Conservation (phyloP, 2,329 filamentous ascomycete species). For the Albifimbria verrucaria region DNA sequence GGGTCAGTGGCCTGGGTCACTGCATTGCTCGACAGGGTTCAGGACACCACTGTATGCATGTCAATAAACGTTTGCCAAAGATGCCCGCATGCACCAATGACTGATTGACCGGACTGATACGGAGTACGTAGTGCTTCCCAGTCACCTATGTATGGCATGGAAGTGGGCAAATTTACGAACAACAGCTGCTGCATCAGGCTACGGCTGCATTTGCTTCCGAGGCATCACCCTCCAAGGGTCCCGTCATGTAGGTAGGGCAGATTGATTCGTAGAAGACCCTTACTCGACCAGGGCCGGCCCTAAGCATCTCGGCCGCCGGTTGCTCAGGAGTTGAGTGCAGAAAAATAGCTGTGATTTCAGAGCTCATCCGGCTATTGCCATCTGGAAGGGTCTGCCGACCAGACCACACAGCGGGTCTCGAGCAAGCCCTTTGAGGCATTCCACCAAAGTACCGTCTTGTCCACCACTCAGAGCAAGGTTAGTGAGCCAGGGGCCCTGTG, state of each 20-base stretch:
- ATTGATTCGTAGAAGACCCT: background rate
- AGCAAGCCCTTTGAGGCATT: background rate
- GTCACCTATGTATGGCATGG: background rate
- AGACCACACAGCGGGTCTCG: background rate
- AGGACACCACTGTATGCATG: no score
- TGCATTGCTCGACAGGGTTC: no score
- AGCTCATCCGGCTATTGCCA: constrained; percentile 3
- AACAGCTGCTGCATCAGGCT: background rate
- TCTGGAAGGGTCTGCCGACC: constrained; percentile 1
- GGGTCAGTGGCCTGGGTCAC: no score
- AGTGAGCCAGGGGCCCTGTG: background rate
- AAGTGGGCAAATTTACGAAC: background rate
- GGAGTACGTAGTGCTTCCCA: background rate
- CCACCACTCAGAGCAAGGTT: background rate
- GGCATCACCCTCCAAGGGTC: background rate
- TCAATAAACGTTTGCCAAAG: no score
- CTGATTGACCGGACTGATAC: background rate
- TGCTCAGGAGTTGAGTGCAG: background rate
- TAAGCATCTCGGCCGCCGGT: constrained; percentile 28
- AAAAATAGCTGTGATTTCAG: background rate
- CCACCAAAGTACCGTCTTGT: background rate
- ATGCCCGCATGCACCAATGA: no score
- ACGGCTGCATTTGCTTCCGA: background rate
- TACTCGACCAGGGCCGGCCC: constrained; percentile 20
- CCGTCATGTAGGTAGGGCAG: background rate